Evolutionary conservation across 2,329 filamentous ascomycete genomes (phyloP).

Genomic region (Venturia aucupariae): DNA sequence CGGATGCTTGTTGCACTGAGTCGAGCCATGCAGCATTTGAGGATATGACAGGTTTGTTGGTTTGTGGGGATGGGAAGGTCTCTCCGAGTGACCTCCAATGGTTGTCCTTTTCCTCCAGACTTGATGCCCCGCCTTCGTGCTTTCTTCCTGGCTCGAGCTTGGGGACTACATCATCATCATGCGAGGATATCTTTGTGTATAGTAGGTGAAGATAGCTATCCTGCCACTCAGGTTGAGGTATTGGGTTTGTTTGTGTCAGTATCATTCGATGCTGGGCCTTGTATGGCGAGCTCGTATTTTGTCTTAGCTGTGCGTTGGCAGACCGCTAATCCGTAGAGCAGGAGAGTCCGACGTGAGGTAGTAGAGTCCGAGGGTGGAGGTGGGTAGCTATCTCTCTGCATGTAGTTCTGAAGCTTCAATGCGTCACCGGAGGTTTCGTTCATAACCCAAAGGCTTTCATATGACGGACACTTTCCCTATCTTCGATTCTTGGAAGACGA

Average conservation of each 20-base stretch:
- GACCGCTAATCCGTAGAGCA: not conserved
- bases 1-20: not conserved
- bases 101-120: conserved; percentile 2
- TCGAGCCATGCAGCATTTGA: not conserved
- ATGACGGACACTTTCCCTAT: not conserved
- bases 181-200: not conserved
- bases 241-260: not conserved
- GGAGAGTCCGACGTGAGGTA: not conserved
- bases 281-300: not conserved
- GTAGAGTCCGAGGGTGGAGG: conserved; percentile 2
- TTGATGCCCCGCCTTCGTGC: not conserved
- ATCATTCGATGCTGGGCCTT: not conserved
- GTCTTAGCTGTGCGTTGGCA: not conserved
- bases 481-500: not conserved
- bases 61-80: not conserved
- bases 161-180: conserved; percentile 3
- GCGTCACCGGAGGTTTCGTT: not conserved
- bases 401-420: not conserved
- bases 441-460: not conserved
- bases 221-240: not conserved
- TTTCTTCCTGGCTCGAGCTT: not conserved
- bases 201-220: not conserved
- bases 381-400: conserved; percentile 2
- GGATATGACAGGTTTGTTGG: not conserved
- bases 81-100: conserved; percentile 4